Conservation (phyloP, 345 rosid species). For the Eucalyptus erythrocorys region DNA sequence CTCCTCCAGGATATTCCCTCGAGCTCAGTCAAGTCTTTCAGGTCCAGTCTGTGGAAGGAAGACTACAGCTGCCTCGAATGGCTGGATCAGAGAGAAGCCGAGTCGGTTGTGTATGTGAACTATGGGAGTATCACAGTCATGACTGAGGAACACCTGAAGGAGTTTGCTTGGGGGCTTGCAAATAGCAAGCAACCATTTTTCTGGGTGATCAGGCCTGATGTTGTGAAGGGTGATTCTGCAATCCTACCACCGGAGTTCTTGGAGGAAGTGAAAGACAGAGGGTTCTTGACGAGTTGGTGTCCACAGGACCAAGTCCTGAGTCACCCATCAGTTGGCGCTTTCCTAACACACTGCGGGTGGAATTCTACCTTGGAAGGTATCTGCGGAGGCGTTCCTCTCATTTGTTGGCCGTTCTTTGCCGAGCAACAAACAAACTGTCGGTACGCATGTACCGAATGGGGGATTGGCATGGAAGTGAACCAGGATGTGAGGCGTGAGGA, state of each 20-base stretch:
- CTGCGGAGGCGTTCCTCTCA: constrained; percentile 4
- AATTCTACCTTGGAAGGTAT: constrained; percentile 14
- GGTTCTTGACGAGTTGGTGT: constrained; percentile 15
- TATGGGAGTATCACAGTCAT: constrained; percentile 7
- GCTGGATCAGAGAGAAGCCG: not conserved
- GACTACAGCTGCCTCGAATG: constrained; percentile 6
- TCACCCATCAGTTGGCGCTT: constrained; percentile 11
- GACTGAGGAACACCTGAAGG: constrained; percentile 5
- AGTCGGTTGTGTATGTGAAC: constrained; percentile 11
- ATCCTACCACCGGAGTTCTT: constrained; percentile 1
- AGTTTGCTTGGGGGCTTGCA: constrained; percentile 30
- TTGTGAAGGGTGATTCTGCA: constrained; percentile 10
- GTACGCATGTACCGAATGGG: constrained; percentile 11
- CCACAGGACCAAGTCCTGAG: constrained; percentile 8
- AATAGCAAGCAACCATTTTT: constrained; percentile 11
- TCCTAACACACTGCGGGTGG: constrained; percentile 24
- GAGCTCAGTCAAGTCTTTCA: not conserved
- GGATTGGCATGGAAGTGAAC: constrained; percentile 11
- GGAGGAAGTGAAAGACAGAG: constrained; percentile 8
- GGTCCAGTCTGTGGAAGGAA: constrained; percentile 1
- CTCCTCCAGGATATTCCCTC: not conserved
- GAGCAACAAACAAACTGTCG: constrained; percentile 19
- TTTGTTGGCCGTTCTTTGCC: constrained; percentile 22
- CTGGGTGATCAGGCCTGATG: constrained; percentile 17
- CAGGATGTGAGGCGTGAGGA: constrained; percentile 6